phyloP scores from a whole-genome alignment of 305 asterid species.

The Fraxinus albicans region DNA sequence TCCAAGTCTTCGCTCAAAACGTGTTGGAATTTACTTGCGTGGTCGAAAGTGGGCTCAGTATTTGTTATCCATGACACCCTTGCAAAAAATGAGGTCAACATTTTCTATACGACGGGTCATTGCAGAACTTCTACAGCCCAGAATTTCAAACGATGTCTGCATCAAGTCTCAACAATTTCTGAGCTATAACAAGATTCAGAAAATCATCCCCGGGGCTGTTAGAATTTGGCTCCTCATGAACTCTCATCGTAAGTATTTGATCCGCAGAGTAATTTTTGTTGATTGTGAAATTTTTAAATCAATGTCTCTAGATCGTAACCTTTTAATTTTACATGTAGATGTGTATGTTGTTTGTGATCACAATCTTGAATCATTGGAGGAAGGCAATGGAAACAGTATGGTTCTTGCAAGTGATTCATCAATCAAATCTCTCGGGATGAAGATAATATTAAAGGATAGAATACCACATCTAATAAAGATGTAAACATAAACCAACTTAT shows the following conservation, averaged over 20 bases:
- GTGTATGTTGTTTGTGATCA: neutral
- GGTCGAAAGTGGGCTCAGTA: no score
- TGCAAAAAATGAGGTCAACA: no score
- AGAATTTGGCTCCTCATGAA: neutral
- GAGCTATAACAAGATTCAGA: neutral
- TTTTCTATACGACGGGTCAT: neutral
- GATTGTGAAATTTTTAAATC: neutral
- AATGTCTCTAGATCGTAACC: neutral
- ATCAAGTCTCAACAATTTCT: neutral
- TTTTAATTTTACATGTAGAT: neutral
- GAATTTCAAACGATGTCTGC: neutral
- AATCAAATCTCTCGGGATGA: neutral
- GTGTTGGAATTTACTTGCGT: no score
- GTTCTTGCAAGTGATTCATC: neutral
- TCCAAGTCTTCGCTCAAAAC: no score
- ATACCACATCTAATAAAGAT: no score
- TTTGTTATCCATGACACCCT: no score
- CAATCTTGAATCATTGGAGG: neutral
- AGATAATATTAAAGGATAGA: no score
- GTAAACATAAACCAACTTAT: no score
- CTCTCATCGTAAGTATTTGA: neutral
- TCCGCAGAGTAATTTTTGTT: neutral
- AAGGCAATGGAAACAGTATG: neutral
- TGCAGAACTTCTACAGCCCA: neutral
- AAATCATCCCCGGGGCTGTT: neutral